Conservation (phyloP, 2,329 filamentous ascomycete genomes). For the Fusarium paranaense region DNA sequence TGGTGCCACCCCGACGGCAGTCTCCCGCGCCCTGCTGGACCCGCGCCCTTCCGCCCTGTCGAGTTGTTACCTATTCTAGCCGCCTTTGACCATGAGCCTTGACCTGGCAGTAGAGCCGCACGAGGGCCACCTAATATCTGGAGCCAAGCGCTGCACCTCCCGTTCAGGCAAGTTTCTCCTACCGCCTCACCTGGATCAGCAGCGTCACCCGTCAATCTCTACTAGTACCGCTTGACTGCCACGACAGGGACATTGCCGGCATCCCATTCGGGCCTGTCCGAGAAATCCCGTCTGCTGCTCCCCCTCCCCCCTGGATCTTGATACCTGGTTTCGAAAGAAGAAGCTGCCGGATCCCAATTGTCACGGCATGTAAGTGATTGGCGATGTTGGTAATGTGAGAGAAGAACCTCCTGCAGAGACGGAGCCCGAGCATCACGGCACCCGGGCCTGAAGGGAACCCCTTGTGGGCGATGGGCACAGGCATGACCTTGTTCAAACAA, state of each 20-base stretch:
- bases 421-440: slow-evolving; percentile 11
- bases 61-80: background rate
- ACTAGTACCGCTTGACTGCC: slow-evolving; percentile 6
- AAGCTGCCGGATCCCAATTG: background rate
- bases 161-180: slow-evolving; percentile 35
- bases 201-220: slow-evolving; percentile 23
- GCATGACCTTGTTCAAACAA: slow-evolving; percentile 28
- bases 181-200: background rate
- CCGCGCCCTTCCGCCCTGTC: background rate
- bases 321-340: background rate
- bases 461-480: slow-evolving; percentile 11
- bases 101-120: slow-evolving; percentile 12
- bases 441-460: slow-evolving; percentile 14
- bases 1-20: slow-evolving; percentile 20
- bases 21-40: slow-evolving; percentile 14
- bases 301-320: background rate
- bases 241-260: slow-evolving; percentile 5
- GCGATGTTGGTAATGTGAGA: background rate
- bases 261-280: slow-evolving; percentile 7
- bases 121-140: background rate
- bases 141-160: slow-evolving; percentile 18
- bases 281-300: slow-evolving; percentile 2
- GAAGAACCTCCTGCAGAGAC: background rate
- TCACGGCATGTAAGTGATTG: slow-evolving; percentile 5
- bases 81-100: slow-evolving; percentile 12